Evolutionary conservation across 2,329 filamentous ascomycete species (phyloP).

Genomic region (Diaporthe vaccinii): DNA sequence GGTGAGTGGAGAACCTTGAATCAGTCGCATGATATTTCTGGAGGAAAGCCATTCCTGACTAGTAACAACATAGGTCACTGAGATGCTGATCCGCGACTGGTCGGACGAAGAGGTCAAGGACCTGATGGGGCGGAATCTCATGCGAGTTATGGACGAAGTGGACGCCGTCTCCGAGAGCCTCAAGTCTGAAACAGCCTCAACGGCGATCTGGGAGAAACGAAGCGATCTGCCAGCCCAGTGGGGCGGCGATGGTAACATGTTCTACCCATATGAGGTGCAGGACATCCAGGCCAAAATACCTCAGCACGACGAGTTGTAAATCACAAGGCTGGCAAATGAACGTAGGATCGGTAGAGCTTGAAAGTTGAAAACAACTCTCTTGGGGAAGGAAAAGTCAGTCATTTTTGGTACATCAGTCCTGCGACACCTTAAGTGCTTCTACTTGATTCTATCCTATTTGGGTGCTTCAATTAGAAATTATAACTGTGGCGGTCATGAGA

Average conservation of each 20-base stretch:
- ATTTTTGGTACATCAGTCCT: too few relatives aligned
- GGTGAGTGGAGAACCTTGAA: conserved; percentile 36
- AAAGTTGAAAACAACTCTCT: not conserved
- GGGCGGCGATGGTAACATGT: conserved; percentile 37
- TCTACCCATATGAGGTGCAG: conserved; percentile 37
- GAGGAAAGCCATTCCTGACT: not conserved
- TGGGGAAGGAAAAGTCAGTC: too few relatives aligned
- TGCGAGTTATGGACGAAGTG: conserved; percentile 40
- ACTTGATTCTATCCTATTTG: too few relatives aligned
- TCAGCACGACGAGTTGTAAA: conserved; percentile 37
- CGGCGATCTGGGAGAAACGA: conserved; percentile 39
- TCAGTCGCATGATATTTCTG: rapidly evolving
- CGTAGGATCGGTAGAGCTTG: not conserved
- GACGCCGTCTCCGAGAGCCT: conserved; percentile 36
- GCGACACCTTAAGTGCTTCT: too few relatives aligned
- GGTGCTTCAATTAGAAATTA: too few relatives aligned
- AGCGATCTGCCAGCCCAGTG: conserved; percentile 38
- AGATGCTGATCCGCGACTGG: conserved; percentile 38
- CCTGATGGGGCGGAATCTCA: conserved; percentile 41
- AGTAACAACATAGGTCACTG: conserved; percentile 37
- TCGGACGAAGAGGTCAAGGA: conserved; percentile 39
- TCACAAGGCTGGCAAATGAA: not conserved
- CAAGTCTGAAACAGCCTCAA: conserved; percentile 30
- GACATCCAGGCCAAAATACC: conserved; percentile 36
- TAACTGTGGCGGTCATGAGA: too few relatives aligned